These are phyloP conservation scores for Coemansia sp. DNA, from an alignment of 371 early-diverging fungal species.

Conservation along the genomic window DNA sequence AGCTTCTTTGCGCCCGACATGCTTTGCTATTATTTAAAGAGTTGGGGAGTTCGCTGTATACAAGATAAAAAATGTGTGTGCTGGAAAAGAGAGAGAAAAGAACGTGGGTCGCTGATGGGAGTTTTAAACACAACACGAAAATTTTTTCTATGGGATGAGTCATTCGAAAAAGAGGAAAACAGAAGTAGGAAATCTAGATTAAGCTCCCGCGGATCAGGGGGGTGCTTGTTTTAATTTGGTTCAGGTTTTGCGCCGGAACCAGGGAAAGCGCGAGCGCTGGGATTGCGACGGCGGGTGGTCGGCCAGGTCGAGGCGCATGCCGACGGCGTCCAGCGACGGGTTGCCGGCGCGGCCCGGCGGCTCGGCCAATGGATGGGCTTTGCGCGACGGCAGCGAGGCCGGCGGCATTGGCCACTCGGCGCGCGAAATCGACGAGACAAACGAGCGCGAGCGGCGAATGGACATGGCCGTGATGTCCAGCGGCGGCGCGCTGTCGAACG, in stretches of 20 bases:
- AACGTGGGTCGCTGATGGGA: background rate
- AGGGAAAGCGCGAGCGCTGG: slow-evolving; percentile 19
- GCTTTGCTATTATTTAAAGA: no score
- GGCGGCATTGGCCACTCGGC: slow-evolving; percentile 46
- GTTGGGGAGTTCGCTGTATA: background rate
- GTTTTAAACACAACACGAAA: background rate
- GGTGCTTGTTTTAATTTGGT: background rate
- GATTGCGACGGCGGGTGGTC: background rate
- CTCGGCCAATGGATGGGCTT: no score
- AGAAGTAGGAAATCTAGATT: background rate
- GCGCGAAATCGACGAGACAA: slow-evolving; percentile 31
- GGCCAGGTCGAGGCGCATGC: slow-evolving; percentile 2
- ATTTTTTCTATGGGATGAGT: background rate
- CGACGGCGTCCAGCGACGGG: slow-evolving; percentile 35
- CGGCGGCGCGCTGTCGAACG: background rate
- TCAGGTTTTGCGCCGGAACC: slow-evolving; percentile 24
- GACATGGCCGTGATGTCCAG: background rate
- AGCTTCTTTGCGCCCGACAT: slow-evolving; percentile 56
- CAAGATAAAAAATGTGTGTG: background rate
- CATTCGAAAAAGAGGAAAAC: background rate
- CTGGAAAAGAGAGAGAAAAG: background rate
- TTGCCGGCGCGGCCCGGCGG: slow-evolving; percentile 5
- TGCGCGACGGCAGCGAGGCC: slow-evolving; percentile 18
- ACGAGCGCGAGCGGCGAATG: slow-evolving; percentile 32
- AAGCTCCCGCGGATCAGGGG: background rate